Conservation (phyloP, 1,284 basidiomycete genomes). For the Ganoderma boninense region DNA sequence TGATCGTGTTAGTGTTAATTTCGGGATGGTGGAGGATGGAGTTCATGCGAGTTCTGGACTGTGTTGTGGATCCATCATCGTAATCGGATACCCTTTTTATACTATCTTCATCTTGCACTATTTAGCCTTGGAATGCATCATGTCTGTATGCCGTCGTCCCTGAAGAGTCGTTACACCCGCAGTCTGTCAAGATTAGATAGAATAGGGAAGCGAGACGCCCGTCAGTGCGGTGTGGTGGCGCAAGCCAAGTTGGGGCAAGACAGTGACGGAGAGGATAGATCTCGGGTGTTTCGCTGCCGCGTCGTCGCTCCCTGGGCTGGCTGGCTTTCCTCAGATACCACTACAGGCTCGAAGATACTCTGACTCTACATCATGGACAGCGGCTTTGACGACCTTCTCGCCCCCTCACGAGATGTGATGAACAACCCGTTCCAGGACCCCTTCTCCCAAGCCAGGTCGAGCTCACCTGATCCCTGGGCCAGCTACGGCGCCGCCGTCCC, state of each 20-base stretch:
- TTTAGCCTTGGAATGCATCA: conserved; percentile 1
- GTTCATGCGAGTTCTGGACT: conserved; percentile 8
- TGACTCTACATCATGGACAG: conserved; percentile 33
- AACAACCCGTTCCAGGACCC: conserved; percentile 85
- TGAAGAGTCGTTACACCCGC: background rate
- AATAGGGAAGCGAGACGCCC: background rate
- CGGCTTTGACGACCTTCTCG: conserved; percentile 80
- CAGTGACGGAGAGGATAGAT: background rate
- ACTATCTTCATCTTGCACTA: background rate
- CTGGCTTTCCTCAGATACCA: background rate
- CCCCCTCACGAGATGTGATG: conserved; percentile 65
- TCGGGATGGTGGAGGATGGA: background rate
- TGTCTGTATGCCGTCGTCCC: background rate
- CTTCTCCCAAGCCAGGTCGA: conserved; percentile 66
- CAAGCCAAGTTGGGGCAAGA: background rate
- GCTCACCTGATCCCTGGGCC: conserved; percentile 82
- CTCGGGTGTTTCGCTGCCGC: background rate
- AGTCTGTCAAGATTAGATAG: conserved; percentile 8
- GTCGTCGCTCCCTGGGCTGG: background rate
- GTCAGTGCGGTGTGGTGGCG: background rate
- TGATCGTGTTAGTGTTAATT: background rate
- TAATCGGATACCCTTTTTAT: conserved; percentile 23
- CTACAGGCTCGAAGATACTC: background rate
- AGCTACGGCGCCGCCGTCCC: conserved; percentile 48
- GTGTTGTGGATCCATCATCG: conserved; percentile 4